These are phyloP conservation scores for Arthroderma sp. DNA, from an alignment of 2,329 filamentous ascomycete species.

Conservation along the genomic window DNA sequence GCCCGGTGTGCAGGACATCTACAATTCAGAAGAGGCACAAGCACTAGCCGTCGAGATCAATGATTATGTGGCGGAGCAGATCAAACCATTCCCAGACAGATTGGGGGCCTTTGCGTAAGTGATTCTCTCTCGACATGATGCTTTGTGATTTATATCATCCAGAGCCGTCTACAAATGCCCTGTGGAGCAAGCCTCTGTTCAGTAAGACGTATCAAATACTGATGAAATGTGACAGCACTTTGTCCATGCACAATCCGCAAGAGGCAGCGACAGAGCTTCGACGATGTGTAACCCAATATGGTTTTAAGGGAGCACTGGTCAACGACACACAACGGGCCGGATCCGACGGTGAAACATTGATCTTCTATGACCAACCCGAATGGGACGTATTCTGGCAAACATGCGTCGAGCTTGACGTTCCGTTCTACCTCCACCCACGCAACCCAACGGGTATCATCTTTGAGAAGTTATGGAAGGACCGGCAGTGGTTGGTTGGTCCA, in stretches of 20 bases:
- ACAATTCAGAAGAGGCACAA: slow-evolving; percentile 31
- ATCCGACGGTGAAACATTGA: slow-evolving; percentile 44
- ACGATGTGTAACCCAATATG: slow-evolving; percentile 41
- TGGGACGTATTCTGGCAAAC: slow-evolving; percentile 49
- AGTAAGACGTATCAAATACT: not conserved
- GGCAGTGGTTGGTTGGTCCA: slow-evolving; percentile 48
- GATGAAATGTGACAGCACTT: not conserved
- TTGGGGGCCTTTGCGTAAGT: slow-evolving; percentile 32
- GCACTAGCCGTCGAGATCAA: slow-evolving; percentile 34
- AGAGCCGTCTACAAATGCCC: not conserved
- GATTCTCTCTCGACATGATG: too few relatives aligned
- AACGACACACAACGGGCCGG: slow-evolving; percentile 50
- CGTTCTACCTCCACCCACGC: slow-evolving; percentile 51
- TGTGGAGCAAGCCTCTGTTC: too few relatives aligned
- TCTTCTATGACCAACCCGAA: slow-evolving; percentile 50
- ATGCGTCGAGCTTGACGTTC: slow-evolving; percentile 46
- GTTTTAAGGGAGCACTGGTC: slow-evolving; percentile 51
- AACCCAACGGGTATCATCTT: slow-evolving; percentile 44
- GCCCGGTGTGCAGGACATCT: slow-evolving; percentile 37
- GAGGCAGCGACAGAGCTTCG: slow-evolving; percentile 28
- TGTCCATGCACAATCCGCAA: slow-evolving; percentile 29
- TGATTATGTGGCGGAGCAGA: slow-evolving; percentile 32
- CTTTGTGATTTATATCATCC: slow-evolving; percentile 1
- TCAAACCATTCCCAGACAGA: slow-evolving; percentile 29
- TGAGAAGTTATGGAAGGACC: slow-evolving; percentile 46